Conservation (phyloP, 179 eudicot genomes). For the Silene noctiflora region DNA sequence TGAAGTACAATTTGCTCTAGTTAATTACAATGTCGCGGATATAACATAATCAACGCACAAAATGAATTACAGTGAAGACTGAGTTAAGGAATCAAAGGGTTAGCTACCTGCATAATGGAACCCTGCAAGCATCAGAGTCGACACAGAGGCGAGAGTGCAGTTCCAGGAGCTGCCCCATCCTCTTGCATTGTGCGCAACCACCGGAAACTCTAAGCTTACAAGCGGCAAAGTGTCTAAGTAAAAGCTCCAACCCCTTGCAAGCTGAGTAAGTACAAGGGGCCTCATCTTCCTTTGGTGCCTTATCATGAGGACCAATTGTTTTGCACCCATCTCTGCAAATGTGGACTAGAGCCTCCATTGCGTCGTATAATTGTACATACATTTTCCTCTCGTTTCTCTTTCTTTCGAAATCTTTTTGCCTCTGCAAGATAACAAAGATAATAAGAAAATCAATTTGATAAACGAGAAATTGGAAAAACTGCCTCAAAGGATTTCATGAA, state of each 20-base stretch:
- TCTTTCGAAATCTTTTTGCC: slow-evolving; percentile 39
- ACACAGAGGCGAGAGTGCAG: slow-evolving; percentile 80
- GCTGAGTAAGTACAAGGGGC: slow-evolving; percentile 58
- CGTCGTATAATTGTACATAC: slow-evolving; percentile 68
- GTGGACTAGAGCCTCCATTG: slow-evolving; percentile 98
- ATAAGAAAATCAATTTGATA: not conserved
- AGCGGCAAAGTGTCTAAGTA: slow-evolving; percentile 77
- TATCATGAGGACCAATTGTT: slow-evolving; percentile 79
- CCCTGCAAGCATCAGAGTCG: slow-evolving; percentile 60
- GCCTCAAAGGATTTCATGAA: no score
- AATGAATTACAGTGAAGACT: not conserved
- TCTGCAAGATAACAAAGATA: slow-evolving; percentile 28
- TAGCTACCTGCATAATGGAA: slow-evolving; percentile 91
- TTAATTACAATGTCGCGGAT: not conserved
- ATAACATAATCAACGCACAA: not conserved
- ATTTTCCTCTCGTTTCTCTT: slow-evolving; percentile 56
- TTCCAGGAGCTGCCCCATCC: slow-evolving; percentile 92
- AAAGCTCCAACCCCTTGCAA: slow-evolving; percentile 68
- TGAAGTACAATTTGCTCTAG: slow-evolving; percentile 21
- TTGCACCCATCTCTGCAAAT: slow-evolving; percentile 83
- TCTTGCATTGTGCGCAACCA: slow-evolving; percentile 80
- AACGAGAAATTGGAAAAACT: not conserved
- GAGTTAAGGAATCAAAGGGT: no score
- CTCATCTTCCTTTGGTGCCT: slow-evolving; percentile 46
- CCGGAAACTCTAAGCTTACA: slow-evolving; percentile 79